Percentiles rank a stretch among this genome's conserved stretches.
Conservation (phyloP, 1,139 yeast species). For the Suhomyces bokatorum region DNA sequence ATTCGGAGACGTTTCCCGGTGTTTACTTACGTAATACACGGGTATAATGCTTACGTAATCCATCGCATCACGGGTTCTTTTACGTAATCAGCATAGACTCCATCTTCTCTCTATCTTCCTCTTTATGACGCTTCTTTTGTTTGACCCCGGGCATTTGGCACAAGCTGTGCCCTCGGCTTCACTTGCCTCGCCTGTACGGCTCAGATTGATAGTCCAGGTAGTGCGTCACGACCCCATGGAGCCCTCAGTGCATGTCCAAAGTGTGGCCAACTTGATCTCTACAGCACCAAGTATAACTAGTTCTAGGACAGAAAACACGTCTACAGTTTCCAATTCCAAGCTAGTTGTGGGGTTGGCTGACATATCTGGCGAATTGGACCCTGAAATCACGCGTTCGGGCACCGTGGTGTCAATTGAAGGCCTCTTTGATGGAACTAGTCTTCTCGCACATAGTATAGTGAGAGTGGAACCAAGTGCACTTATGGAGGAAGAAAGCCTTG, state of each 20-base stretch:
- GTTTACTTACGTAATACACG: no score
- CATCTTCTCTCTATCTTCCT: neutral
- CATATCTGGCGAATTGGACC: neutral
- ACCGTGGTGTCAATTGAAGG: conserved; percentile 18
- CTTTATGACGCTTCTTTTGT: conserved; percentile 18
- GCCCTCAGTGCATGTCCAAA: neutral
- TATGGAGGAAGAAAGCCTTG: conserved; percentile 15
- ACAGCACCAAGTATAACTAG: no score
- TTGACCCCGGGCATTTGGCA: conserved; percentile 28
- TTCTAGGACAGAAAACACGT: neutral
- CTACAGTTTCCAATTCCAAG: neutral
- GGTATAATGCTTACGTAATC: neutral
- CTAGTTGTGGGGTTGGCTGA: neutral
- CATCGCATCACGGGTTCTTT: neutral
- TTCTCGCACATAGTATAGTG: conserved; percentile 20
- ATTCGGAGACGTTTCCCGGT: no score
- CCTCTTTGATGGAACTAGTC: conserved; percentile 19
- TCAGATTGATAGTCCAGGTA: conserved; percentile 37
- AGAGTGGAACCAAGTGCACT: conserved; percentile 18
- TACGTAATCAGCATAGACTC: no score
- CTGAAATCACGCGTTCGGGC: conserved; percentile 11
- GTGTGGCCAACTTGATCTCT: neutral
- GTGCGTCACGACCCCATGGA: conserved; percentile 15
- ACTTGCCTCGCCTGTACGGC: conserved; percentile 19
- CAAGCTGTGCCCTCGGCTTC: conserved; percentile 24